Percentiles rank a stretch among this genome's conserved stretches.
phyloP scores from a whole-genome alignment of 164 flowering plant genomes.

The Aristolochia contorta region DNA sequence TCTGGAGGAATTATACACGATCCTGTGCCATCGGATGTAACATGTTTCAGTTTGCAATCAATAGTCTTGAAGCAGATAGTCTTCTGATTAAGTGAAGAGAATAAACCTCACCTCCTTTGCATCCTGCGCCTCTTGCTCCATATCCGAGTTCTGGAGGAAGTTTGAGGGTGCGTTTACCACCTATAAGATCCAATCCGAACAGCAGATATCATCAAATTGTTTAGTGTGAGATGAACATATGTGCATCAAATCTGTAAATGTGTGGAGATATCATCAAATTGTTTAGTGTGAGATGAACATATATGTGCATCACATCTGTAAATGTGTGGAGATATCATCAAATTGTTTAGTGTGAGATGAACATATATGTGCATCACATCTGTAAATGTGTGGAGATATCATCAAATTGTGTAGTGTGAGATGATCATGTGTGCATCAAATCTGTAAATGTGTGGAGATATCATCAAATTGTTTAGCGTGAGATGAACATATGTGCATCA shows the following conservation, averaged over 20 bases:
- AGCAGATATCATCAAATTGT: too few species aligned
- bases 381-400: background rate
- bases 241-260: background rate
- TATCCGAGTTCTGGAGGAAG: constrained; percentile 82
- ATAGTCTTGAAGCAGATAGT: background rate
- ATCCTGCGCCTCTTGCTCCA: constrained; percentile 87
- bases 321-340: background rate
- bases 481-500: too few species aligned
- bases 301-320: background rate
- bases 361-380: background rate
- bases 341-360: too few species aligned
- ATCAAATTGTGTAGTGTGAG: too few species aligned
- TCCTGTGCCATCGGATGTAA: constrained; percentile 30
- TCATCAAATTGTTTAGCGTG: too few species aligned
- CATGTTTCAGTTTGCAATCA: background rate
- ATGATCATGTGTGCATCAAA: background rate
- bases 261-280: background rate
- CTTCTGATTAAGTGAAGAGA: background rate
- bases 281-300: too few species aligned
- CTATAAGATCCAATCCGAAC: constrained; percentile 15
- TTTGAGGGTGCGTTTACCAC: constrained; percentile 72
- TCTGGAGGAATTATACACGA: constrained; percentile 85
- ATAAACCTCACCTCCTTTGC: constrained; percentile 64
- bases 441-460: background rate
- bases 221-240: background rate